A percentile compares a stretch with the other conserved stretches of the same genome.
Evolutionary conservation across 1,284 basidiomycete species (phyloP).

Genomic region (Trametes sp.): DNA sequence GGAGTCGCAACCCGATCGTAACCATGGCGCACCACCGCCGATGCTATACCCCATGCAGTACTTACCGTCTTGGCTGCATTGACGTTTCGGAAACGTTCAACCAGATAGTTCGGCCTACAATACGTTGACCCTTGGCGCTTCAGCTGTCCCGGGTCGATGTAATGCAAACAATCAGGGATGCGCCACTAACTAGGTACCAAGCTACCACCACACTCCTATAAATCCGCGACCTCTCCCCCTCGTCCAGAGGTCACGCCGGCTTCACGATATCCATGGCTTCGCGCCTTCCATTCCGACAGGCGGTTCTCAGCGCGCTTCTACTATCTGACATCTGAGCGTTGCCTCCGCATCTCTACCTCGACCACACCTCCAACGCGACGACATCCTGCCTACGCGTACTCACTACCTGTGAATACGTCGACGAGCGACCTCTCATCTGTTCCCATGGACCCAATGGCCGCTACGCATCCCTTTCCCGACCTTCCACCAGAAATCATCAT

Average conservation of each 20-base stretch:
- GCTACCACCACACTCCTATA: not conserved
- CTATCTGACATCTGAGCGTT: not conserved
- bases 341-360: not conserved
- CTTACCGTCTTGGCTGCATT: no score
- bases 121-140: no score
- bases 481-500: conserved; percentile 38
- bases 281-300: not conserved
- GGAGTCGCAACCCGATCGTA: not conserved
- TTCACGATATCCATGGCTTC: not conserved
- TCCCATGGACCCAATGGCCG: conserved; percentile 5
- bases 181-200: conserved; percentile 1
- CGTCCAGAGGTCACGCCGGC: no score
- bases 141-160: not conserved
- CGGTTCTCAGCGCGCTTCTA: not conserved
- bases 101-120: no score
- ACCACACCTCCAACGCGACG: not conserved
- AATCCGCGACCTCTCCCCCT: not conserved
- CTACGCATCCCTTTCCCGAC: conserved; percentile 17
- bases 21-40: conserved; percentile 3
- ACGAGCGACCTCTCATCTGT: not conserved
- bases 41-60: not conserved
- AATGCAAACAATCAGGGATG: conserved; percentile 3
- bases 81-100: no score
- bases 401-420: not conserved
- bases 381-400: not conserved